Base-by-base conservation (phyloP, 2,329 filamentous ascomycete species). In the Chaetomiaceae sp. region DNA sequence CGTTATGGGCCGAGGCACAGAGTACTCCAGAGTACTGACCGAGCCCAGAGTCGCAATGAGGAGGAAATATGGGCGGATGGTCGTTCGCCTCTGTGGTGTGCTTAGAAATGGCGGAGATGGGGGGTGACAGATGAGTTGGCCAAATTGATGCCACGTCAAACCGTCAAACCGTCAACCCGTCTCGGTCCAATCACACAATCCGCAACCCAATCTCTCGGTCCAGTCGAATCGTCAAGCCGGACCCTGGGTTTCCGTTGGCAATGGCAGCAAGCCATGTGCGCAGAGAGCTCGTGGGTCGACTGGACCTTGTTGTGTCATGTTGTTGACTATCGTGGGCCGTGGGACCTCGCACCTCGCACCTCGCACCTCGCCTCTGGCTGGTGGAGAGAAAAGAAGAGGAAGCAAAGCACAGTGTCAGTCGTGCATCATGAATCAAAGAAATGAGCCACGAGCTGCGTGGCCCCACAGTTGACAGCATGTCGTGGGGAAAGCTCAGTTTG, bases 101-200 rank as follows among this genome's bases (percentile, higher is more conserved):
- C 8, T 19, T 39, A 13, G 46, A 50, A 48, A 4, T 23, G 50
- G 37, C 12, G 19, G 23, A 33, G 42, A 45, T 23, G 30, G 25
- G 33, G 48, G n/a, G n/a, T n/a, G 46, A 40, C 21, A 42, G 51
- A 48, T 58, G 58, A 50, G 53, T 44, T 62, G 60, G 60, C 57
- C 58, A 60, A 60, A 62, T 55, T 58, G 46, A 21, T 51, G 58
- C 58, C 60, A 60, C 60, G 55, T 60, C 53, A 49, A 55, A 27
- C 42, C 16, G 44, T 50, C 53, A n/a, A n/a, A n/a, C n/a, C n/a
- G n/a, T n/a, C n/a, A n/a, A n/a, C n/a, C n/a, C n/a, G n/a, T n/a
- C n/a, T n/a, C n/a, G n/a, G n/a, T n/a, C n/a, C n/a, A n/a, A n/a
- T n/a, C n/a, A n/a, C n/a, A n/a, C n/a, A n/a, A n/a, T n/a, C n/a